phyloP scores from a whole-genome alignment of 2,329 filamentous ascomycete genomes.

The Karstenula rhodostoma region DNA sequence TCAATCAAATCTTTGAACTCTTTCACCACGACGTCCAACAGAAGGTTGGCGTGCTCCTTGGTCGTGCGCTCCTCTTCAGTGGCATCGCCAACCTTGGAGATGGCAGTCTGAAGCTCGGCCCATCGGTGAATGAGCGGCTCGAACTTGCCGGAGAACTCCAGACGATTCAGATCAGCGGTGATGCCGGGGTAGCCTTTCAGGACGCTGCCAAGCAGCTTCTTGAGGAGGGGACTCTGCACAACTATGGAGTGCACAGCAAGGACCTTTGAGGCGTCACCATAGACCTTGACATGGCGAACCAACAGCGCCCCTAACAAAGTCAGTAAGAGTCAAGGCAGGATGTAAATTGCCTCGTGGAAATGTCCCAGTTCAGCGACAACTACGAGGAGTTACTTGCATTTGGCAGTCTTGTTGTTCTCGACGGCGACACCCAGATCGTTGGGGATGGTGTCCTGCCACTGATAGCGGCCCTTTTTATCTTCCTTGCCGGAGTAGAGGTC shows the following conservation, averaged over 20 bases:
- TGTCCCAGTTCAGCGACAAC: too few relatives aligned
- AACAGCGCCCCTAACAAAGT: conserved; percentile 47
- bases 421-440: conserved; percentile 49
- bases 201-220: conserved; percentile 63
- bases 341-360: too few relatives aligned
- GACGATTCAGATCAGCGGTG: conserved; percentile 66
- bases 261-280: conserved; percentile 64
- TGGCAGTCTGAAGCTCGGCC: conserved; percentile 50
- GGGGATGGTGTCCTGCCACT: conserved; percentile 47
- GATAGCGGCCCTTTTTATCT: conserved; percentile 44
- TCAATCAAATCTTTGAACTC: conserved; percentile 55
- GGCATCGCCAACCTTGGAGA: conserved; percentile 34
- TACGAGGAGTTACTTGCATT: conserved; percentile 48
- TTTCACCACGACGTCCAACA: conserved; percentile 48
- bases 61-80: conserved; percentile 41
- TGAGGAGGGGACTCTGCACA: conserved; percentile 70
- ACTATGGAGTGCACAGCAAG: conserved; percentile 70
- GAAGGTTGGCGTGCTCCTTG: conserved; percentile 50
- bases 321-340: too few relatives aligned
- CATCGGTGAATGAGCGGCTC: conserved; percentile 73
- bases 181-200: conserved; percentile 69
- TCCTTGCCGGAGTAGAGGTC: conserved; percentile 60
- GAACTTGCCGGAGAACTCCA: conserved; percentile 69
- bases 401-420: conserved; percentile 68
- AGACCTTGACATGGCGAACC: conserved; percentile 53